A percentile compares a stretch with the other conserved stretches of the same genome.
Evolutionary conservation across 176 grass and related monocot species (phyloP).

Genomic region (Carex littledalei): DNA sequence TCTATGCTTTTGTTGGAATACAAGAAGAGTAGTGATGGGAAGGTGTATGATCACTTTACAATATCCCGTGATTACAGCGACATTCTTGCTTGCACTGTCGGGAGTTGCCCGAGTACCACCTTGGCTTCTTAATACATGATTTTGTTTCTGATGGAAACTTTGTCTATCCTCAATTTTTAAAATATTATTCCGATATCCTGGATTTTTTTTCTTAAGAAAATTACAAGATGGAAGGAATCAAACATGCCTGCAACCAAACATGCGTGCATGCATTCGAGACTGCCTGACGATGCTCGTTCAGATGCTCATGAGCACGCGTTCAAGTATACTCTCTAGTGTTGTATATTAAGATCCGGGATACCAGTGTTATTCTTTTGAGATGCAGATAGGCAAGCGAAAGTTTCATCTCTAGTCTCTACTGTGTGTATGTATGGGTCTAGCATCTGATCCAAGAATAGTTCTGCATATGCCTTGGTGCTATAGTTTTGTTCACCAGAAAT

Average conservation of each 20-base stretch:
- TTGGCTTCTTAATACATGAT: constrained; percentile 33
- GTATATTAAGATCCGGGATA: background rate
- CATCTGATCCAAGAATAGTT: background rate
- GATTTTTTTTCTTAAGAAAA: background rate
- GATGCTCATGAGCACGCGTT: background rate
- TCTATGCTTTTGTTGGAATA: constrained; percentile 74
- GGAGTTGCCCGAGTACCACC: constrained; percentile 42
- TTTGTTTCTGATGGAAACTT: background rate
- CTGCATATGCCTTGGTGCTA: background rate
- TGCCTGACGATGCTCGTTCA: background rate
- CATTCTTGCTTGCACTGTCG: constrained; percentile 51
- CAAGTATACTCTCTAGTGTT: background rate
- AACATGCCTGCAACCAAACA: background rate
- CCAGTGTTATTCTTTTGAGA: background rate
- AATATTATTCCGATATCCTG: background rate
- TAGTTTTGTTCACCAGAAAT: background rate
- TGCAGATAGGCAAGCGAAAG: background rate
- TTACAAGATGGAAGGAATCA: background rate
- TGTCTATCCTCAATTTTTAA: background rate
- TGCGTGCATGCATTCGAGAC: background rate
- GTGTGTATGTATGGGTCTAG: background rate
- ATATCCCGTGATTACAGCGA: constrained; percentile 76
- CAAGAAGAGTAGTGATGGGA: constrained; percentile 68
- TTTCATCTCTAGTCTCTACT: background rate
- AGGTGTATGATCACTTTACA: constrained; percentile 64